Base-by-base conservation (phyloP, 768 basidiomycete species). In the Xanthoconium stramineum region DNA sequence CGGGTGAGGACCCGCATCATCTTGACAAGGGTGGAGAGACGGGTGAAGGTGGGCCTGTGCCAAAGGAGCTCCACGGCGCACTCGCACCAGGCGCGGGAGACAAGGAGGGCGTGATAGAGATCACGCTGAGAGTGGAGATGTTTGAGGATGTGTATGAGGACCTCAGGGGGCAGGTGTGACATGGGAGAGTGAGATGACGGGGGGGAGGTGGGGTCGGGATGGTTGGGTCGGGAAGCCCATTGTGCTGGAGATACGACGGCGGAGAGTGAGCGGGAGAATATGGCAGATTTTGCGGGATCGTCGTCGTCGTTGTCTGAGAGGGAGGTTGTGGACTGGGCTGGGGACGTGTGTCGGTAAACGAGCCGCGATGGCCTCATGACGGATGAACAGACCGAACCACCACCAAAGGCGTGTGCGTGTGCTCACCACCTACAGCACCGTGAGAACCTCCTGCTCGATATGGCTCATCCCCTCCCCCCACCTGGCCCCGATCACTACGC, bases 11-110 rank as follows among this genome's bases (percentile, higher is more conserved):
- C 78, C 54, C 79, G 75, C 65, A 91, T 82, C 83, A 98, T 87
- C 72, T 86, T 85, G 67, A 85, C 79, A 52, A 97, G 81, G 37
- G 88, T 86, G 52, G 80, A 74, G 54, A 84, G 77, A 55, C 83
- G 83, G 28, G 83, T 76, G 67, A 98, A 84, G 51, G 78, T 78
- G 19, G 95, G 95, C 65, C 91, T 89, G 72, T 94, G 88, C 95
- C 95, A 99, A 24, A 98, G 79, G 20, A 98, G 81, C 71, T 98
- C 92, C 42, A 95, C 94, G 32, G 93, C 86, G 72, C 94, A 97
- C 68, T 95, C 89, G 78, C 94, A 98, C 94, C 96, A 99, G 29
- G 84, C 80, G 55, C 91, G 85, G 19, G 86, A 94, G 29, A 98
- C 94, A 54, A 88, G 84, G 57, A 95, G 79, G 39, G 83, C 80